These are phyloP conservation scores for Hypoxylon sp. DNA, from an alignment of 2,329 filamentous ascomycete genomes.

Conservation along the genomic window DNA sequence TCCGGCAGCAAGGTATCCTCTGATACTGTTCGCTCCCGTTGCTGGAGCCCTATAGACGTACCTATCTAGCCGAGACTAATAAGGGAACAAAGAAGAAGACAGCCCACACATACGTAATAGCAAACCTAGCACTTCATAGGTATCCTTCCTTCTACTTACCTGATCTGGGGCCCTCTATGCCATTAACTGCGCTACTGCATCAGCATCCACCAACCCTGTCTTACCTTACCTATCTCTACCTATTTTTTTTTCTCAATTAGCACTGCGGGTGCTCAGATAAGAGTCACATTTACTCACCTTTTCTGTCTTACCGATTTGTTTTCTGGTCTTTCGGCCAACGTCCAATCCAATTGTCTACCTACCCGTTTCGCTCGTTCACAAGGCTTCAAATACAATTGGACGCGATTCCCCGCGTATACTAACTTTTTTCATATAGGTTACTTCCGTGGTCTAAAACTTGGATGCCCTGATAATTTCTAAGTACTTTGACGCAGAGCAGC, in stretches of 20 bases:
- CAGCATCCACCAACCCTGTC: slow-evolving; percentile 33
- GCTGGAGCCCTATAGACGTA: slow-evolving; percentile 24
- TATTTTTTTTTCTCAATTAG: slow-evolving; percentile 17
- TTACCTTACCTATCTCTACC: slow-evolving; percentile 23
- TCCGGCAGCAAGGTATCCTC: slow-evolving; percentile 19
- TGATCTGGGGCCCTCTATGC: slow-evolving; percentile 18
- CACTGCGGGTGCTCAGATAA: slow-evolving; percentile 25
- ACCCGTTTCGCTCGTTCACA: slow-evolving; percentile 20
- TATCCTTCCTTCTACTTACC: slow-evolving; percentile 16
- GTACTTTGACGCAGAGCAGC: slow-evolving; percentile 21
- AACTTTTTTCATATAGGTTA: slow-evolving; percentile 32
- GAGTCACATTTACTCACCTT: slow-evolving; percentile 19
- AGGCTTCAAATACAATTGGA: slow-evolving; percentile 25
- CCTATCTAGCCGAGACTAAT: slow-evolving; percentile 14
- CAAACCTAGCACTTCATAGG: slow-evolving; percentile 20
- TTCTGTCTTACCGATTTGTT: slow-evolving; percentile 11
- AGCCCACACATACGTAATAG: slow-evolving; percentile 31
- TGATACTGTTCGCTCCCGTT: slow-evolving; percentile 12
- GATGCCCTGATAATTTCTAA: slow-evolving; percentile 19
- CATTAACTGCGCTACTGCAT: slow-evolving; percentile 34
- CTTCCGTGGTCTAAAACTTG: slow-evolving; percentile 11
- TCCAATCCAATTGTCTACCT: slow-evolving; percentile 11
- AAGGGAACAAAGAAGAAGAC: slow-evolving; percentile 11
- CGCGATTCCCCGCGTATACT: slow-evolving; percentile 24
- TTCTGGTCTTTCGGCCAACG: slow-evolving; percentile 1